Conservation (phyloP, 2,329 filamentous ascomycete genomes). For the Trichoderma pleuroti region DNA sequence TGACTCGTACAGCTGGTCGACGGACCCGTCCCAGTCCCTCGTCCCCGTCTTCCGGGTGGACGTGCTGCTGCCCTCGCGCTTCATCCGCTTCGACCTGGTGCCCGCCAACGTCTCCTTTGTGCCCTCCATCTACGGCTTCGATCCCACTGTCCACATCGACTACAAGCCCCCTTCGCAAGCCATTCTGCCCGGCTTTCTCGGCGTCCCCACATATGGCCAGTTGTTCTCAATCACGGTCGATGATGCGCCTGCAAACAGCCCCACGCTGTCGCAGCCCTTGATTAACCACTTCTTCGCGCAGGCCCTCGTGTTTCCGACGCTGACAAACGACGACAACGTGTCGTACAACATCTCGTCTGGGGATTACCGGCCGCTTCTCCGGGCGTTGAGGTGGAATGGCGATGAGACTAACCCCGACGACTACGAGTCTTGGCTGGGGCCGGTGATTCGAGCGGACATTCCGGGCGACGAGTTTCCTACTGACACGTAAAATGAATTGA, state of each 20-base stretch:
- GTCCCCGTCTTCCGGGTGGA: not conserved
- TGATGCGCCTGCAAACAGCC: not conserved
- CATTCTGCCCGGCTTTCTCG: not conserved
- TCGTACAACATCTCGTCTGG: not conserved
- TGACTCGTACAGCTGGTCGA: not conserved
- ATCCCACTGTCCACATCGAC: not conserved
- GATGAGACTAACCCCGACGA: constrained; percentile 2
- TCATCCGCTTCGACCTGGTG: not conserved
- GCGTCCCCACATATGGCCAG: not conserved
- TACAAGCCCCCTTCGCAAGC: not conserved
- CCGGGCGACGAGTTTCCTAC: not conserved
- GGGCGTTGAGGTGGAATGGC: not conserved
- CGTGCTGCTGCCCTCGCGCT: not conserved
- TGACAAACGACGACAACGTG: constrained; percentile 4
- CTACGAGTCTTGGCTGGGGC: constrained; percentile 5
- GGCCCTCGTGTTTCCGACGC: not conserved
- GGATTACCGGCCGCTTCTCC: constrained; percentile 8
- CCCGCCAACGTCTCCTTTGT: constrained; percentile 1
- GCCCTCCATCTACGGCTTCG: constrained; percentile 1
- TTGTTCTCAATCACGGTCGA: not conserved
- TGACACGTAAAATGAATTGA: not conserved
- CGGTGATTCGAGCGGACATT: not conserved
- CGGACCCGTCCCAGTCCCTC: not conserved
- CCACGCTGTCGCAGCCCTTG: not conserved
- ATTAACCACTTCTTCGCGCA: not conserved